Percentiles rank a stretch among this genome's conserved stretches.
Conservation (phyloP, 768 basidiomycete species). For the Hypholoma fasciculare region DNA sequence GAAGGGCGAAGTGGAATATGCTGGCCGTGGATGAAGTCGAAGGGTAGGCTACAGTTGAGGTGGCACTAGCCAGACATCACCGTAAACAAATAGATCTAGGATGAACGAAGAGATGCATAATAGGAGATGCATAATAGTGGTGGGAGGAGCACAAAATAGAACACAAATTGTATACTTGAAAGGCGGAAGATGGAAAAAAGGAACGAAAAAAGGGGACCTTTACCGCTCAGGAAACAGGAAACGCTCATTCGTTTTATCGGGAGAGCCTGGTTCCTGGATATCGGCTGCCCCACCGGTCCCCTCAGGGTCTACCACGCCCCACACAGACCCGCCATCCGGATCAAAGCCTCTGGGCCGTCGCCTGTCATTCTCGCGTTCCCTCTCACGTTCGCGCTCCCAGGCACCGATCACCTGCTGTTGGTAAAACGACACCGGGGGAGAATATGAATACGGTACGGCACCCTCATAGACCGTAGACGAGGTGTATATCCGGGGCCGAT, state of each 20-base stretch:
- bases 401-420: constrained; percentile 22
- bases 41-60: background rate
- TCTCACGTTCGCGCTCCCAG: constrained; percentile 18
- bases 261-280: constrained; percentile 37
- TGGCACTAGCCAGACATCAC: background rate
- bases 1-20: background rate
- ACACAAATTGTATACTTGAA: background rate
- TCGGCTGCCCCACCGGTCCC: background rate
- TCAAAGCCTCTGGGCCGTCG: constrained; percentile 28
- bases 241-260: constrained; percentile 40
- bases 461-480: constrained; percentile 1
- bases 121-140: constrained; percentile 1
- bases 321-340: constrained; percentile 40
- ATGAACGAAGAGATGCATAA: constrained; percentile 1
- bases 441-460: background rate
- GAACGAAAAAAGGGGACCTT: background rate
- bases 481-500: constrained; percentile 1
- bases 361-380: constrained; percentile 11
- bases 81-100: background rate
- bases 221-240: constrained; percentile 48
- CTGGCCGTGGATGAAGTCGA: background rate
- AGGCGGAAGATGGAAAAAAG: background rate
- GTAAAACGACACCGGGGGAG: constrained; percentile 20
- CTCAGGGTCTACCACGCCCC: constrained; percentile 12
- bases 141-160: background rate